A percentile compares a stretch with the other conserved stretches of the same genome.
Conservation (phyloP, 306 rosid genomes). For the Ammopiptanthus mongolicus region DNA sequence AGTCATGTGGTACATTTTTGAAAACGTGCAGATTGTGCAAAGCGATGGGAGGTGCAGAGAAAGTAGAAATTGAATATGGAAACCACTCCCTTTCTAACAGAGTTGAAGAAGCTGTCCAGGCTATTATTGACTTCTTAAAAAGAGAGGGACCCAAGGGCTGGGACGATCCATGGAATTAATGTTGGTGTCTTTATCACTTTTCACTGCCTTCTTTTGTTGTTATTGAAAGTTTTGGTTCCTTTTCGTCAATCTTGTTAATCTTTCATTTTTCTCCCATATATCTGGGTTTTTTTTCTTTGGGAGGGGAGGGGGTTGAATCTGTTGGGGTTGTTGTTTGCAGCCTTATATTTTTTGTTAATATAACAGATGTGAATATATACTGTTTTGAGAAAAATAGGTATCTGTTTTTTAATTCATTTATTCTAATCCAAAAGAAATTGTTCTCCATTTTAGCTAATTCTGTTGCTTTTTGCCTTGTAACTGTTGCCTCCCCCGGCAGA, state of each 20-base stretch:
- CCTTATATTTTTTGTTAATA: conserved; percentile 32
- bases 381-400: background rate
- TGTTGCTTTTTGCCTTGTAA: background rate
- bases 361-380: conserved; percentile 15
- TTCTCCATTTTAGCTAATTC: background rate
- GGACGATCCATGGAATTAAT: conserved; percentile 96
- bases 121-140: conserved; percentile 71
- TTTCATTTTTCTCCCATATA: conserved; percentile 12
- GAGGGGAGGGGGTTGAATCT: background rate
- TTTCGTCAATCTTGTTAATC: background rate
- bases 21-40: conserved; percentile 71
- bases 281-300: background rate
- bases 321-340: conserved; percentile 23
- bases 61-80: conserved; percentile 84
- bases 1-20: background rate
- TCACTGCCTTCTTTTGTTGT: background rate
- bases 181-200: background rate
- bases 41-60: conserved; percentile 95
- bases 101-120: conserved; percentile 73
- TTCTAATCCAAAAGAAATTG: background rate
- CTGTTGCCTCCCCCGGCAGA: background rate
- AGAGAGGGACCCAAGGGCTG: conserved; percentile 96
- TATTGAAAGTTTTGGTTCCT: background rate
- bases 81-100: conserved; percentile 96
- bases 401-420: background rate